Percentiles rank a stretch among this genome's conserved stretches.
Conservation (phyloP, 441 rosid genomes). For the Gossypium schwendimanii region DNA sequence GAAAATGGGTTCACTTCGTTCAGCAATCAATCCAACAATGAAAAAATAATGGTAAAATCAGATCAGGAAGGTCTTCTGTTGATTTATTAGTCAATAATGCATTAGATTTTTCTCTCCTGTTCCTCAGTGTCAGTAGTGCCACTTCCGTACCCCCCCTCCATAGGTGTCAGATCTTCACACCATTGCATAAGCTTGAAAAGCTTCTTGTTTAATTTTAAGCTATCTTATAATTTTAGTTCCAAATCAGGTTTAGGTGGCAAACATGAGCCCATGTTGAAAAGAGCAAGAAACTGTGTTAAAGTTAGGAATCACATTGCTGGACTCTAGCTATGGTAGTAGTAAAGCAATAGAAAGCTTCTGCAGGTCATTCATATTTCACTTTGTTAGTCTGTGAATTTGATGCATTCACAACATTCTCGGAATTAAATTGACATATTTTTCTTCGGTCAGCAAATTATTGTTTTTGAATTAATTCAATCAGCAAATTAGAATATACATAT, state of each 20-base stretch:
- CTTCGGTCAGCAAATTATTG: background rate
- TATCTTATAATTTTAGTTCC: background rate
- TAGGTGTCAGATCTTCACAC: background rate
- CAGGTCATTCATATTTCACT: background rate
- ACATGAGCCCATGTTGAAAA: background rate
- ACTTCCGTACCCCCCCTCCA: background rate
- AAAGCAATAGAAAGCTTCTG: conserved; percentile 1
- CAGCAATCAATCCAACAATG: background rate
- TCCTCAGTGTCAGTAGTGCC: background rate
- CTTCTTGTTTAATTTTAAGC: background rate
- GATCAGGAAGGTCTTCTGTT: background rate
- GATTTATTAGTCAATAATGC: background rate
- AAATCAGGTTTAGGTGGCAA: background rate
- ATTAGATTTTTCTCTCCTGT: background rate
- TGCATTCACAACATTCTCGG: background rate
- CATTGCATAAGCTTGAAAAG: background rate
- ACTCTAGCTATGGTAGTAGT: background rate
- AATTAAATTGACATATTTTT: conserved; percentile 1
- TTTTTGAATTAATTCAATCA: background rate
- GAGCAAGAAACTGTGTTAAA: background rate
- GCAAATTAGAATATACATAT: background rate
- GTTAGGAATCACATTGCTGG: background rate
- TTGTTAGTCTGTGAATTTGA: background rate
- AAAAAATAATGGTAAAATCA: conserved; percentile 2
- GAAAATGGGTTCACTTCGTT: background rate